A percentile compares a stretch with the other conserved stretches of the same genome.
Conservation (phyloP, 257 asterid species). For the Osmanthus fragrans region DNA sequence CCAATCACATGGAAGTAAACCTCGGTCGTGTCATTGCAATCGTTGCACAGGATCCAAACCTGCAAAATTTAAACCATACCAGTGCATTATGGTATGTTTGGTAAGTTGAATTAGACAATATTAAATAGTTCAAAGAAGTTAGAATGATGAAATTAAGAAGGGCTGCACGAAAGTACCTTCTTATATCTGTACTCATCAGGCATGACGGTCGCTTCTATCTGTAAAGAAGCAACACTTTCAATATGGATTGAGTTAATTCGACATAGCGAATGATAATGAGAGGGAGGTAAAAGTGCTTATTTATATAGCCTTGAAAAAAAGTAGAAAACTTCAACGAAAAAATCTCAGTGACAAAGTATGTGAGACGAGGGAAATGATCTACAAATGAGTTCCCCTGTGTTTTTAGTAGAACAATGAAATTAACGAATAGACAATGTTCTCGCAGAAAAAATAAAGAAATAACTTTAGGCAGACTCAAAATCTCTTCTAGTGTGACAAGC, state of each 20-base stretch:
- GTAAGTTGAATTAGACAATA: background rate
- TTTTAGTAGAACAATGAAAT: background rate
- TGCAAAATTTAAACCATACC: conserved; percentile 25
- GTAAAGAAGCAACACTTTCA: conserved; percentile 13
- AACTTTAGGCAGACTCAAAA: background rate
- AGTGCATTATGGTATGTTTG: background rate
- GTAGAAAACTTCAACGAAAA: background rate
- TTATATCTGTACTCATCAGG: conserved; percentile 81
- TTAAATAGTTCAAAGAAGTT: no score
- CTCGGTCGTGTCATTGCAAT: conserved; percentile 90
- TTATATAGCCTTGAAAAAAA: background rate
- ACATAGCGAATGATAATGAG: background rate
- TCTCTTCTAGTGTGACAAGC: background rate
- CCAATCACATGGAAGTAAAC: conserved; percentile 89
- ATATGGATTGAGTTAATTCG: background rate
- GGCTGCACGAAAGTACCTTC: conserved; percentile 56
- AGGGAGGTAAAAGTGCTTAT: background rate
- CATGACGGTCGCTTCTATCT: conserved; percentile 85
- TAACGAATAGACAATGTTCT: background rate
- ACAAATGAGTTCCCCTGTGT: background rate
- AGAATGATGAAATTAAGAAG: background rate
- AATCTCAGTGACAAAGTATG: background rate
- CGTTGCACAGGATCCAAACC: conserved; percentile 97
- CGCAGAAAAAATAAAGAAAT: no score
- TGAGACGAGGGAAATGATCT: background rate